Evolutionary conservation across 352 stramenopile genomes (phyloP), one percentile per base, ranked within the genome.

Genomic region (Phytophthora sansomeana): DNA sequence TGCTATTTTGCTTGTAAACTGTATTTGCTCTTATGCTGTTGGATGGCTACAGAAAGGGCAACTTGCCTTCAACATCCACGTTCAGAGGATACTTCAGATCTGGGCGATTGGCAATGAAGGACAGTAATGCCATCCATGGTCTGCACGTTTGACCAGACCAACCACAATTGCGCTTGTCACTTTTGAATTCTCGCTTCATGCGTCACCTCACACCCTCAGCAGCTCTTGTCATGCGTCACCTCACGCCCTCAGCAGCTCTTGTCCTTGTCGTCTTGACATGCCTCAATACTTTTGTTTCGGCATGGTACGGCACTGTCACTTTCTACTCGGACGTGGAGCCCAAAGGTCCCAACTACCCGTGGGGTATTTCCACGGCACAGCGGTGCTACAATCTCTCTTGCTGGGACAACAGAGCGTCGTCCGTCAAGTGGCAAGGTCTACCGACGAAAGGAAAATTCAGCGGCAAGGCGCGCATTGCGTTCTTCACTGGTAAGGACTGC

Each of bases 341-440:
- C 28, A 16, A 24, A 33, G 60, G 66, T 17, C 14, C 21, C 0
- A 24, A 58, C 6, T 71, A 63, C 30, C 21, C 33, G 16, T 74
- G 63, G 47, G 46, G 46, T 9, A 64, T 69, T n/a, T 44, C 55
- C 1, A 30, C 66, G 38, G 42, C 56, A 13, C 58, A 72, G 10
- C 30, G 38, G 5, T 72, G 62, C 53, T 65, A 72, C 57, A 72
- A 76, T 48, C 47, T 76, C 1, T 54, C 49, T 13, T 71, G 63
- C 48, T 77, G 58, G 29, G 26, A 74, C 28, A 36, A 74, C 53
- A 59, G 59, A 32, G 54, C 58, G 13, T 70, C 64, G 5, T 77
- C 69, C 1, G 58, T 74, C 7, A 61, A 71, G 35, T 77, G 64
- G 69, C 16, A 62, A 11, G 57, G 47, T 0, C 17, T 77, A 6